These are phyloP conservation scores for Suillus fuscotomentosus DNA, from an alignment of 768 basidiomycete genomes.

Conservation along the genomic window DNA sequence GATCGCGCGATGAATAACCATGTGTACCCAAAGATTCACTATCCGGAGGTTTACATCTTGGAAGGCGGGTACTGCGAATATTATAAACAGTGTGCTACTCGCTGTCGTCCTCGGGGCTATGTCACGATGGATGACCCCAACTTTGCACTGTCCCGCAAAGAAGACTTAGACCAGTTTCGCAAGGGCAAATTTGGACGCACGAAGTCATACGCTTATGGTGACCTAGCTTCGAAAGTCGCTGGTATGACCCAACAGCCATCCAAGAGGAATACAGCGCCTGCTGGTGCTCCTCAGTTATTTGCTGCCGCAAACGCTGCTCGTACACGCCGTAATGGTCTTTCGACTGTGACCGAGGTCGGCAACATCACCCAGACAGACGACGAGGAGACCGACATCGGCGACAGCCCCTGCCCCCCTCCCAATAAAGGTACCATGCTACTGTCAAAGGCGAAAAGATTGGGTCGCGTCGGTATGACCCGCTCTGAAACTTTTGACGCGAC, in stretches of 20 bases:
- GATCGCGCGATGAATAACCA: conserved; percentile 89
- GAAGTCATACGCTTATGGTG: conserved; percentile 93
- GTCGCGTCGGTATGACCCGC: conserved; percentile 47
- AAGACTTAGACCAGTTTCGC: conserved; percentile 91
- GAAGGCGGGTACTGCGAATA: conserved; percentile 95
- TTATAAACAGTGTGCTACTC: conserved; percentile 62
- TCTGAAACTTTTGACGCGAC: conserved; percentile 71
- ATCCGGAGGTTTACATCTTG: conserved; percentile 95
- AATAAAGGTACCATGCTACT: conserved; percentile 44
- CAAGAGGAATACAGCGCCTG: conserved; percentile 69
- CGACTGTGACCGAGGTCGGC: conserved; percentile 68
- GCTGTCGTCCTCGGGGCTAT: conserved; percentile 82
- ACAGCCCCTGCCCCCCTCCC: conserved; percentile 86
- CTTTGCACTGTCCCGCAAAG: conserved; percentile 74
- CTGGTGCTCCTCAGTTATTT: conserved; percentile 53
- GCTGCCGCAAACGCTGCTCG: conserved; percentile 71
- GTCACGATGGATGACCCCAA: conserved; percentile 94
- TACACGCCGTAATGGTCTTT: conserved; percentile 57
- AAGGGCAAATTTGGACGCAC: conserved; percentile 85
- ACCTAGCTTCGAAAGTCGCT: conserved; percentile 46
- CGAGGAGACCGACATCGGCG: conserved; percentile 75
- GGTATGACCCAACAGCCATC: conserved; percentile 37
- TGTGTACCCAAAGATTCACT: conserved; percentile 88
- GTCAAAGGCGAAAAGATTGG: conserved; percentile 58
- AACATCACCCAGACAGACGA: conserved; percentile 66